Conservation (phyloP, 2,329 filamentous ascomycete genomes). For the Acrocalymma vagum region DNA sequence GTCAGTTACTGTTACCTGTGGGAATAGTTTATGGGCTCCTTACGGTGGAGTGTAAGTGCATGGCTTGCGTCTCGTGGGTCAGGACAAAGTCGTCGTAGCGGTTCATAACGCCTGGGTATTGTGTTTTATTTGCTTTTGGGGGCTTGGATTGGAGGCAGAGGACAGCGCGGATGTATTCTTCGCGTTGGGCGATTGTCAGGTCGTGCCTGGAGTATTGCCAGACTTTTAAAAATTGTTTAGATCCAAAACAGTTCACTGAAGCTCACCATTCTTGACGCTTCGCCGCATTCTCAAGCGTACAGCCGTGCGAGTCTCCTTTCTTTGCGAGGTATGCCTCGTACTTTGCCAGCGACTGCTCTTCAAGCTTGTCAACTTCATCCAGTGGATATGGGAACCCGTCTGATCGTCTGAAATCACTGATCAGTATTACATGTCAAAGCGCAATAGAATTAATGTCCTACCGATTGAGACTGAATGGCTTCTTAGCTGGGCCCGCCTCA, state of each 20-base stretch:
- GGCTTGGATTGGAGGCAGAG: conserved; percentile 30
- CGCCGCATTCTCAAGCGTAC: conserved; percentile 29
- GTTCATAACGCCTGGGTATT: conserved; percentile 26
- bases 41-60: conserved; percentile 31
- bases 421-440: too few species aligned
- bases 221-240: conserved; percentile 4
- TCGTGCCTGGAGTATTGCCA: conserved; percentile 25
- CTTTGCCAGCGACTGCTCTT: conserved; percentile 23
- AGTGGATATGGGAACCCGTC: conserved; percentile 33
- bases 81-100: conserved; percentile 34
- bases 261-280: conserved; percentile 30
- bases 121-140: conserved; percentile 20
- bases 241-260: not conserved
- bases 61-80: conserved; percentile 30
- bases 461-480: too few species aligned
- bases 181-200: conserved; percentile 22
- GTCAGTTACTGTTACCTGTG: conserved; percentile 18
- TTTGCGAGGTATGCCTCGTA: conserved; percentile 32
- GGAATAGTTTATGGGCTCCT: conserved; percentile 17
- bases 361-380: conserved; percentile 29
- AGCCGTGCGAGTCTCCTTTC: conserved; percentile 25
- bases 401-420: too few species aligned
- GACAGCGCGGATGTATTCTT: conserved; percentile 32
- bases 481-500: too few species aligned
- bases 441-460: too few species aligned